Base-by-base conservation (phyloP, 805 yeast genomes). In the Candida incommunis region DNA sequence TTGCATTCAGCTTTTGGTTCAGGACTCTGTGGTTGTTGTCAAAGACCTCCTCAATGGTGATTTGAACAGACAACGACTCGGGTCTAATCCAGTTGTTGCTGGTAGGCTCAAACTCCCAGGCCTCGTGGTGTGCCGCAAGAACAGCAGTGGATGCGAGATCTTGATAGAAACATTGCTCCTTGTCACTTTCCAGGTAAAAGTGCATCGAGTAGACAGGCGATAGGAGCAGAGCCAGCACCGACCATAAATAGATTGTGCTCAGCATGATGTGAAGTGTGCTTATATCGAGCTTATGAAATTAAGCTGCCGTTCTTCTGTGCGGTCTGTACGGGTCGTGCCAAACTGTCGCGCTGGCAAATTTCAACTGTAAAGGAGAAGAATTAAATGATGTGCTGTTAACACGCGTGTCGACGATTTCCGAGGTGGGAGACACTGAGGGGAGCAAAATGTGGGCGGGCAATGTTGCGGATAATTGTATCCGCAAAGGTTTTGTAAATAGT, bases 1-100 rank as follows among this genome's bases (percentile, higher is more conserved):
- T 63, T 11, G 83, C 66, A 2, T 70, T 52, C 23, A 78, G 75
- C 55, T 70, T 75, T 61, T 85, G 94, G 48, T 70, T 62, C 29
- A 78, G 79, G 22, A 86, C 94, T 47, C 79, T 70, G 62, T 88
- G 90, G 62, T 82, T 75, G 58, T 79, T 77, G 64, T 86, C 95
- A 56, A 88, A 88, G 2, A 82, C 74, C 63, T 83, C 92, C 50
- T 80, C 86, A 46, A 83, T 82, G 1, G 86, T 77, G 58, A 82
- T 73, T 54, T 74, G 78, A 45, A 85, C 67, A 43, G 69, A 74
- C 56, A 85, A 62, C 43, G 51, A 46, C 29, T 74, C 71, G n/a
- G 69, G 64, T 51, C 74, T 76, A 44, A 71, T 70, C 55, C 69
- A 66, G 58, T 70, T 78, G 35, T 70, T 71, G 4, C 71, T 62